Evolutionary conservation across 1,139 yeast species (phyloP).

Genomic region (Protomyces pachydermus): DNA sequence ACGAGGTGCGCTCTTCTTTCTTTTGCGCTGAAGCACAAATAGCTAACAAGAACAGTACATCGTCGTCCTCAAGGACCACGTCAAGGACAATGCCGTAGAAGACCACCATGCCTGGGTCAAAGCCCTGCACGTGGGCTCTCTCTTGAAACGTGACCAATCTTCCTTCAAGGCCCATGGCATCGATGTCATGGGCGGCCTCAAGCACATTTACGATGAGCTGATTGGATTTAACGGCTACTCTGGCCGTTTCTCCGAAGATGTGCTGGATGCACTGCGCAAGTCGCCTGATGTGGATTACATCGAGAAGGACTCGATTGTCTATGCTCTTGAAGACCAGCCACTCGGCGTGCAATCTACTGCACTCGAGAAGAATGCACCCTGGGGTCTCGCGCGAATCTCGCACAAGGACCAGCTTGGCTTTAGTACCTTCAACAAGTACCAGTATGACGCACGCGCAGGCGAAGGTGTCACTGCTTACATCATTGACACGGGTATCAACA

Average conservation of each 20-base stretch:
- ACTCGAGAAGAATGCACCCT: slow-evolving; percentile 62
- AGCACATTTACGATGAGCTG: slow-evolving; percentile 60
- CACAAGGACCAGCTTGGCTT: slow-evolving; percentile 75
- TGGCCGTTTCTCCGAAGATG: slow-evolving; percentile 45
- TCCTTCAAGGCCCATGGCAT: slow-evolving; percentile 44
- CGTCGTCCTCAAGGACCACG: slow-evolving; percentile 63
- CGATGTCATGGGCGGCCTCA: slow-evolving; percentile 48
- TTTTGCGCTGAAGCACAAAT: neutral
- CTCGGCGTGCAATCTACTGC: slow-evolving; percentile 9
- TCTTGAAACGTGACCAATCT: slow-evolving; percentile 39
- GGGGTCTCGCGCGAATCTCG: slow-evolving; percentile 94
- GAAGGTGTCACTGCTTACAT: slow-evolving; percentile 85
- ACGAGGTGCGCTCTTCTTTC: slow-evolving; percentile 18
- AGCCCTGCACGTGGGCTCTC: slow-evolving; percentile 44
- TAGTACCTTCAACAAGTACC: slow-evolving; percentile 77
- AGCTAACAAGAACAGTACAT: slow-evolving; percentile 46
- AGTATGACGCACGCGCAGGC: slow-evolving; percentile 79
- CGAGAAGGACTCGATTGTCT: slow-evolving; percentile 74
- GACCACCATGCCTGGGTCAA: slow-evolving; percentile 65
- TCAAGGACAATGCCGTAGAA: slow-evolving; percentile 48
- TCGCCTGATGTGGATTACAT: slow-evolving; percentile 71
- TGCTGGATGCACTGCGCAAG: slow-evolving; percentile 63
- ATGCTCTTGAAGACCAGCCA: slow-evolving; percentile 46
- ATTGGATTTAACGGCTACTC: slow-evolving; percentile 43
- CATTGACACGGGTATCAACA: slow-evolving; percentile 87